A percentile compares a stretch with the other conserved stretches of the same genome.
phyloP scores from a whole-genome alignment of 345 rosid genomes.

The Psidium friedrichsthalianum region DNA sequence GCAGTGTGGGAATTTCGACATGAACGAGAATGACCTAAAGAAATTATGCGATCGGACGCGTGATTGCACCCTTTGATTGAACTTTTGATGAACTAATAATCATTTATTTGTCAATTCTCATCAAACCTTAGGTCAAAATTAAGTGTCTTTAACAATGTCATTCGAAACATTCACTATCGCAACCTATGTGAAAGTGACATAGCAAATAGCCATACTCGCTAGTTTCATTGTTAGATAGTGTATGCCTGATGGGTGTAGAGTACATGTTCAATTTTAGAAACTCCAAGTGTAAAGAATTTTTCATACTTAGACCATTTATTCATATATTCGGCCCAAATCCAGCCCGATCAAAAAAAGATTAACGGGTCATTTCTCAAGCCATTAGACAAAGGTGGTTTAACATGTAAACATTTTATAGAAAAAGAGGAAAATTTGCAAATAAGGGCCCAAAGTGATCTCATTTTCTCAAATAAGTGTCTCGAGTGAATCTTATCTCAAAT shows the following conservation, averaged over 20 bases:
- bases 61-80: not conserved
- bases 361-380: not conserved
- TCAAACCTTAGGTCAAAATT: not conserved
- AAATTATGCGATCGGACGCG: no score
- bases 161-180: not conserved
- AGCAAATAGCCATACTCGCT: not conserved
- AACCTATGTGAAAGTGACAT: not conserved
- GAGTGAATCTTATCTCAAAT: no score
- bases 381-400: no score
- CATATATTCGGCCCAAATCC: not conserved
- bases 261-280: not conserved
- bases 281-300: not conserved
- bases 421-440: no score
- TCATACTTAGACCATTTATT: not conserved
- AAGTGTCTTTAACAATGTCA: not conserved
- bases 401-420: no score
- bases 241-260: not conserved
- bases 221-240: not conserved
- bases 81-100: not conserved
- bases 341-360: not conserved
- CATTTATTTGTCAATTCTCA: not conserved
- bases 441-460: no score
- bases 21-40: no score
- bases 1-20: no score
- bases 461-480: no score